These are phyloP conservation scores for Cercophora newfieldiana DNA, from an alignment of 495 filamentous ascomycete genomes.

Conservation along the genomic window DNA sequence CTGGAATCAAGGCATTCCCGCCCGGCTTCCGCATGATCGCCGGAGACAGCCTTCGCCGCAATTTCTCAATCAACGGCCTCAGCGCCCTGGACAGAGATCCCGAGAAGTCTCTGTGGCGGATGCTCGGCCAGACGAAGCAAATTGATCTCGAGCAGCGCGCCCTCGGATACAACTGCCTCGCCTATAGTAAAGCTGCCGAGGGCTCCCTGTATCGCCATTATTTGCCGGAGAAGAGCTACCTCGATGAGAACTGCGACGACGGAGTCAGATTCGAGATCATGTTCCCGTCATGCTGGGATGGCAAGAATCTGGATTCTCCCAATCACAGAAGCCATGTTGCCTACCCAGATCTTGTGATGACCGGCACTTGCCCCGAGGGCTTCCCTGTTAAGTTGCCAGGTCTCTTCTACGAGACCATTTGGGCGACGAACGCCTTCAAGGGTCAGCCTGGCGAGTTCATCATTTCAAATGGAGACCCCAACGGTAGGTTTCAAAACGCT, in stretches of 20 bases:
- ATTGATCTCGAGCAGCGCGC: constrained; percentile 72
- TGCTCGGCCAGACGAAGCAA: constrained; percentile 59
- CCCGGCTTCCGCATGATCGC: constrained; percentile 81
- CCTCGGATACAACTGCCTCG: constrained; percentile 88
- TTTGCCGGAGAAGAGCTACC: constrained; percentile 73
- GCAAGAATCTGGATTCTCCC: constrained; percentile 58
- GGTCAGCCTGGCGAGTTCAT: constrained; percentile 70
- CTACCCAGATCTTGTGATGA: constrained; percentile 73
- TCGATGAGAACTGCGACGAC: constrained; percentile 73
- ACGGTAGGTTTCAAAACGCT: constrained; percentile 50
- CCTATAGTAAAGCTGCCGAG: constrained; percentile 66
- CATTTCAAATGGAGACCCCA: constrained; percentile 80
- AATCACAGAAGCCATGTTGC: constrained; percentile 74
- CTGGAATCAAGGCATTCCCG: constrained; percentile 69
- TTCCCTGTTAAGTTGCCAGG: constrained; percentile 69
- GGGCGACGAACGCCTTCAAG: constrained; percentile 69
- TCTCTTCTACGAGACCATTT: constrained; percentile 88
- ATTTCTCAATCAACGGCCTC: constrained; percentile 61
- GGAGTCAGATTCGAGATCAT: constrained; percentile 80
- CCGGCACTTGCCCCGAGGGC: constrained; percentile 72
- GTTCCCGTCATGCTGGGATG: constrained; percentile 94
- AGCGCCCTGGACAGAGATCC: constrained; percentile 59
- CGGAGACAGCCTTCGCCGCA: constrained; percentile 66
- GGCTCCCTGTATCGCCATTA: constrained; percentile 75
- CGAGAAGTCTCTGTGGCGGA: constrained; percentile 68